phyloP scores from a whole-genome alignment of 306 rosid genomes.

The Glycine tomentella region DNA sequence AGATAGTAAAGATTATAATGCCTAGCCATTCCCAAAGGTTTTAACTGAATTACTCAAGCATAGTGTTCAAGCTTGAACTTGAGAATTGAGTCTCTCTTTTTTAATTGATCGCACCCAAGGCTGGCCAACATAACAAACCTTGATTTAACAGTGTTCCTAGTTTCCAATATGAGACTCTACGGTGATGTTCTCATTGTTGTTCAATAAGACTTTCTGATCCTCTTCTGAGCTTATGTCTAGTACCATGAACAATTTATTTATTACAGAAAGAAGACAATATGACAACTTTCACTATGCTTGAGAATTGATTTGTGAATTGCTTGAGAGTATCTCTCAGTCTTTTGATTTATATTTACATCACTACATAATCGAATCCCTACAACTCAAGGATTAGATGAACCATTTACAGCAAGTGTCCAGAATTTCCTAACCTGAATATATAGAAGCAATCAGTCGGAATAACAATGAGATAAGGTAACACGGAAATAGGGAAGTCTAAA shows the following conservation, averaged over 20 bases:
- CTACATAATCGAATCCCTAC: background rate
- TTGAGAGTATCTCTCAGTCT: background rate
- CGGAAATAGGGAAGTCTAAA: constrained; percentile 1
- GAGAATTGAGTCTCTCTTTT: constrained; percentile 3
- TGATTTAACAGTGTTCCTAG: constrained; percentile 5
- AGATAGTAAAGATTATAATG: background rate
- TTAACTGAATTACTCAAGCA: constrained; percentile 19
- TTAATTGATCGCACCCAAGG: constrained; percentile 5
- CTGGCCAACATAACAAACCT: constrained; percentile 6
- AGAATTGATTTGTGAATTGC: background rate
- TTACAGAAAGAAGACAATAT: background rate
- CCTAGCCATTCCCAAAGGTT: constrained; percentile 15
- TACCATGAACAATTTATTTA: constrained; percentile 17
- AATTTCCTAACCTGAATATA: constrained; percentile 17
- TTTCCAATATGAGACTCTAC: background rate
- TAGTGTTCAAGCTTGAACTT: constrained; percentile 7
- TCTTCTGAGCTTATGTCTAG: constrained; percentile 7
- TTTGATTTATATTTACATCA: background rate
- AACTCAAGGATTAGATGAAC: constrained; percentile 5
- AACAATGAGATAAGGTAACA: background rate
- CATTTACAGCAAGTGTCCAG: background rate
- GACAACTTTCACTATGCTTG: constrained; percentile 1
- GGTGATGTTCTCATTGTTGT: constrained; percentile 5
- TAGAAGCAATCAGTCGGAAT: background rate
- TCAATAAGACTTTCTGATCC: constrained; percentile 6